Evolutionary conservation across 2,329 filamentous ascomycete species (phyloP), one percentile per base, ranked within the genome.

Genomic region (Erysiphe neolycopersici): DNA sequence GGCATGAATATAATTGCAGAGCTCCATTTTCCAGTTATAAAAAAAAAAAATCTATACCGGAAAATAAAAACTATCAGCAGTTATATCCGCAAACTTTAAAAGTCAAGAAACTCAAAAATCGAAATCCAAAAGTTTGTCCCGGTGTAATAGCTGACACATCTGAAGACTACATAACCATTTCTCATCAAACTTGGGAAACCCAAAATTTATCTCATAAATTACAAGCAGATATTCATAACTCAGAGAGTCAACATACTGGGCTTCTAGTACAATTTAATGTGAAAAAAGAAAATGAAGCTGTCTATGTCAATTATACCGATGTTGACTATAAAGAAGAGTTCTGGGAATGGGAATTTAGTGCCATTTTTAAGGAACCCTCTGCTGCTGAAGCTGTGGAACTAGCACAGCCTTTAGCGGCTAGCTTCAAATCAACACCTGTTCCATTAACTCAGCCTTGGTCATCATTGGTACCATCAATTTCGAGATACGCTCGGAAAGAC

Each of bases 401-500:
- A 44, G 63, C 61, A 12, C 64, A 61, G 46, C 64, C 64, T 17
- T 54, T 68, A 1, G 58, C 62, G 4, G 48, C 52, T 14, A 53
- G 56, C 16, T 67, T 63, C 46, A 61, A 57, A 35, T 63, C 65
- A 17, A 60, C 62, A 14, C 59, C 64, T 8, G 61, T 66, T 30
- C 61, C 66, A 35, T 62, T 65, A 5, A 31, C 49, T 14, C 43
- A 45, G 31, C 44, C 46, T n/a, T 49, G 48, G 45, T 45, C 45
- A 13, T 45, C 37, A 17, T 35, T 32, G 19, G 58, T 57, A 17
- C 60, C 58, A 44, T 59, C 66, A 40, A 60, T 61, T 38, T 67
- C 65, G 2, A 56, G 60, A 19, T 67, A 61, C 49, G 61, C 63
- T 43, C 60, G 57, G 18, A 58, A 60, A 31, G 58, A 63, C 16